These are phyloP conservation scores for Sporothrix inflata DNA, from an alignment of 2,329 filamentous ascomycete genomes.

Conservation along the genomic window DNA sequence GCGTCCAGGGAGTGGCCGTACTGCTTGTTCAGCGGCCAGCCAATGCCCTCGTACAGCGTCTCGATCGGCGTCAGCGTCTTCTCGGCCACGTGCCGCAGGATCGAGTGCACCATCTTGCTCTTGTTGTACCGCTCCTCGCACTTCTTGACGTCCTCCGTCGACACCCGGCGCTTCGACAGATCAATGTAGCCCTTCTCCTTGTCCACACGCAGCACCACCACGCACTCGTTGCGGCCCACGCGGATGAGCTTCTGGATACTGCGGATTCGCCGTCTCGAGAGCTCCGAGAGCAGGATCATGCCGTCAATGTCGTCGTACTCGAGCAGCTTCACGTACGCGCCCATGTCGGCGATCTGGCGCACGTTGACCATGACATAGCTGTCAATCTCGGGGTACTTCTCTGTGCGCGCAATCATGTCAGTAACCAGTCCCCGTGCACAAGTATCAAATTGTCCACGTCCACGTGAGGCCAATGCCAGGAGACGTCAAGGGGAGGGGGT, in stretches of 20 bases:
- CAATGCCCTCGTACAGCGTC: slow-evolving; percentile 89
- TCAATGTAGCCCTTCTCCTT: slow-evolving; percentile 99
- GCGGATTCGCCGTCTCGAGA: slow-evolving; percentile 96
- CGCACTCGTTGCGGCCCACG: slow-evolving; percentile 96
- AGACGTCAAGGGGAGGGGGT: neutral
- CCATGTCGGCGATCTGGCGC: slow-evolving; percentile 97
- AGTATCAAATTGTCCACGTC: neutral
- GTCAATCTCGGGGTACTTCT: slow-evolving; percentile 90
- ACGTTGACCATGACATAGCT: slow-evolving; percentile 99
- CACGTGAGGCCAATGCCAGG: slow-evolving; percentile 9
- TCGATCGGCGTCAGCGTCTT: slow-evolving; percentile 96
- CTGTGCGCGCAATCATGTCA: slow-evolving; percentile 39
- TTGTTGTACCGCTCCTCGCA: slow-evolving; percentile 99
- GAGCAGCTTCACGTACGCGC: slow-evolving; percentile 97
- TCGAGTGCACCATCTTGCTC: slow-evolving; percentile 98
- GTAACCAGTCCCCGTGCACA: neutral
- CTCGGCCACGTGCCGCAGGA: slow-evolving; percentile 98
- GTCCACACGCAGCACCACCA: slow-evolving; percentile 97
- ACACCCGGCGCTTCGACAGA: slow-evolving; percentile 96
- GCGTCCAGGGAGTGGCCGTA: slow-evolving; percentile 96
- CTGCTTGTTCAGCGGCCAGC: slow-evolving; percentile 97
- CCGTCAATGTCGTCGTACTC: slow-evolving; percentile 99
- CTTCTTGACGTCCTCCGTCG: slow-evolving; percentile 95
- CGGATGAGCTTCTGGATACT: slow-evolving; percentile 99
- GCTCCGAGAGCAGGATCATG: slow-evolving; percentile 98